Evolutionary conservation across 2,329 filamentous ascomycete species (phyloP), one percentile per base, ranked within the genome.

Genomic region (Plenodomus lindquistii): DNA sequence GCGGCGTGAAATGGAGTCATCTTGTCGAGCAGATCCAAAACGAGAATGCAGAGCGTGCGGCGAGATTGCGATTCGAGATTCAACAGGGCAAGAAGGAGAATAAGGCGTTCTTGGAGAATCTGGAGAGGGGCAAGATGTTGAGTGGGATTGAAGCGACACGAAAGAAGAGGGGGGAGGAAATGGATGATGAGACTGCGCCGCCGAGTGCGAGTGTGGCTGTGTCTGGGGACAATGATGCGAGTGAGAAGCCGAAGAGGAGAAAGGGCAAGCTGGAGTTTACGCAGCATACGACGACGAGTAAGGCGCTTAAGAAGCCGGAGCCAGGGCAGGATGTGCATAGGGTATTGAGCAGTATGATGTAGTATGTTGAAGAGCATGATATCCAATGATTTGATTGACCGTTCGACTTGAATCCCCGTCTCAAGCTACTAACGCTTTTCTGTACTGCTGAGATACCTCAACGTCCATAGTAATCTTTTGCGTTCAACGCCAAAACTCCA

Each of bases 111-210:
- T 81, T 92, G 50, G 79, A 84, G 60, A 91, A 93, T 67, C 81
- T 94, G 48, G 89, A 94, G 78, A 83, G 79, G 66, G 86, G 85
- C 42, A 93, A 92, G 82, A 87, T 91, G 80, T 69, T 90, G 57
- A 85, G 72, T 24, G 63, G 63, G 2, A 91, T 92, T 72, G 69
- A 77, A 66, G 72, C 63, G 38, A 79, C 77, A 65, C 71, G 71
- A 65, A 83, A 85, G 66, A 78, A 77, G 46, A 86, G 85, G 68
- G 72, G 48, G 3, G 53, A 48, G 11, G 50, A 48, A 36, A 51
- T 67, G 50, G 72, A 60, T 17, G 58, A 24, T 19, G 56, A 50
- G 16, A 57, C 39, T 21, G 52, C 55, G 8, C 54, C 46, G 10
- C 60, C 57, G 42, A 52, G 43, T 51, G 56, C 17, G 37, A 52